Conservation (phyloP, 805 yeast genomes). For the Millerago galiae region DNA sequence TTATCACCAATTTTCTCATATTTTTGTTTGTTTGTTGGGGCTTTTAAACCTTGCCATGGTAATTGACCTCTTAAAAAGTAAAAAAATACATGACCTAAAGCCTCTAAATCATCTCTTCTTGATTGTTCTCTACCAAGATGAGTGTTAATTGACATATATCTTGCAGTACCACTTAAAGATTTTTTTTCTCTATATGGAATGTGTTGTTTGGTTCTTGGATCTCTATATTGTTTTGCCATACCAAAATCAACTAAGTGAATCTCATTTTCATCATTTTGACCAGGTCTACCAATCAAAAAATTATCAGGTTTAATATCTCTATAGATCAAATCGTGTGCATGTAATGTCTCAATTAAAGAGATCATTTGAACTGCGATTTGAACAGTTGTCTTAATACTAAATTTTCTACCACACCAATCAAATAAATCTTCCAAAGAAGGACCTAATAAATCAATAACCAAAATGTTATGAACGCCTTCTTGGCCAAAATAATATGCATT, state of each 20-base stretch:
- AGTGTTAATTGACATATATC: constrained; percentile 86
- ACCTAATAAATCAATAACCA: constrained; percentile 71
- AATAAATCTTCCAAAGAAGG: constrained; percentile 79
- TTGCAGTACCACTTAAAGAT: constrained; percentile 77
- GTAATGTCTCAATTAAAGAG: constrained; percentile 62
- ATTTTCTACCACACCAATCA: constrained; percentile 82
- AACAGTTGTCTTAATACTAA: constrained; percentile 65
- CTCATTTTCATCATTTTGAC: constrained; percentile 53
- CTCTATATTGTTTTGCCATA: constrained; percentile 81
- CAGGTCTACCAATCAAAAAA: constrained; percentile 63
- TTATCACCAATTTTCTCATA: constrained; percentile 82
- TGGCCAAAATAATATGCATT: constrained; percentile 80
- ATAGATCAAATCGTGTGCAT: constrained; percentile 69
- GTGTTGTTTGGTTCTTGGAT: constrained; percentile 73
- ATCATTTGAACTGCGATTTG: constrained; percentile 77
- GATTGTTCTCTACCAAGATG: constrained; percentile 81
- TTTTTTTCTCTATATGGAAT: constrained; percentile 79
- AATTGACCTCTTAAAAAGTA: constrained; percentile 72
- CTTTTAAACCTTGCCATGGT: constrained; percentile 90
- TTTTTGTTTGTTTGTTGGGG: constrained; percentile 77
- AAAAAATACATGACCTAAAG: constrained; percentile 75
- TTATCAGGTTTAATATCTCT: constrained; percentile 84
- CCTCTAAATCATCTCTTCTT: constrained; percentile 77
- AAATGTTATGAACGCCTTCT: constrained; percentile 73
- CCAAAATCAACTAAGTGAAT: constrained; percentile 79